phyloP scores from a whole-genome alignment of 352 stramenopile species.

The Phytopythium chamaehyphon region DNA sequence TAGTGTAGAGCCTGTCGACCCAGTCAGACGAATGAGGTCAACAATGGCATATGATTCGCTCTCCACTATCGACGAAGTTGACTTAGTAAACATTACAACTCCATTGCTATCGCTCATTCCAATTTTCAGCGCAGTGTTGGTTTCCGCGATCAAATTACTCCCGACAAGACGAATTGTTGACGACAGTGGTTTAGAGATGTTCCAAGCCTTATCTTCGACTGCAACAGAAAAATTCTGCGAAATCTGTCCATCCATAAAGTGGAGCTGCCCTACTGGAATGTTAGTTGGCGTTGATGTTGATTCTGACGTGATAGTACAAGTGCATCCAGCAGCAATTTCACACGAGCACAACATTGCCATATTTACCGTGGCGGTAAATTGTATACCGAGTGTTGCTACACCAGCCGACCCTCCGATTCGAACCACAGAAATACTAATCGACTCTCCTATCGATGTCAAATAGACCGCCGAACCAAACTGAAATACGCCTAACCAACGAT shows the following conservation, averaged over 20 bases:
- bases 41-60: slow-evolving; percentile 32
- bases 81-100: slow-evolving; percentile 28
- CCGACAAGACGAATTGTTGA: slow-evolving; percentile 20
- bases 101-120: slow-evolving; percentile 20
- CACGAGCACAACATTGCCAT: slow-evolving; percentile 31
- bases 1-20: slow-evolving; percentile 26
- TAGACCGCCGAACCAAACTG: slow-evolving; percentile 20
- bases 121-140: slow-evolving; percentile 25
- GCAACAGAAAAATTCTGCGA: slow-evolving; percentile 27
- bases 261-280: too few relatives aligned
- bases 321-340: slow-evolving; percentile 14
- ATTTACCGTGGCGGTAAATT: slow-evolving; percentile 25
- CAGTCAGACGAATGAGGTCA: slow-evolving; percentile 47
- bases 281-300: too few relatives aligned
- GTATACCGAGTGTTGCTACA: slow-evolving; percentile 15
- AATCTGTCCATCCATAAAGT: slow-evolving; percentile 43
- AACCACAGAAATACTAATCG: slow-evolving; percentile 18
- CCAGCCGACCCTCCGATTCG: slow-evolving; percentile 35
- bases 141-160: slow-evolving; percentile 10
- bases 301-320: slow-evolving; percentile 27
- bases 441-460: slow-evolving; percentile 10
- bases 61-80: slow-evolving; percentile 22
- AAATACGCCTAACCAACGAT: slow-evolving; percentile 17
- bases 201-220: slow-evolving; percentile 31
- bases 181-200: slow-evolving; percentile 13